A percentile compares a stretch with the other conserved stretches of the same genome.
phyloP scores from a whole-genome alignment of 2,329 filamentous ascomycete genomes.

The Zymoseptoria crescenta region DNA sequence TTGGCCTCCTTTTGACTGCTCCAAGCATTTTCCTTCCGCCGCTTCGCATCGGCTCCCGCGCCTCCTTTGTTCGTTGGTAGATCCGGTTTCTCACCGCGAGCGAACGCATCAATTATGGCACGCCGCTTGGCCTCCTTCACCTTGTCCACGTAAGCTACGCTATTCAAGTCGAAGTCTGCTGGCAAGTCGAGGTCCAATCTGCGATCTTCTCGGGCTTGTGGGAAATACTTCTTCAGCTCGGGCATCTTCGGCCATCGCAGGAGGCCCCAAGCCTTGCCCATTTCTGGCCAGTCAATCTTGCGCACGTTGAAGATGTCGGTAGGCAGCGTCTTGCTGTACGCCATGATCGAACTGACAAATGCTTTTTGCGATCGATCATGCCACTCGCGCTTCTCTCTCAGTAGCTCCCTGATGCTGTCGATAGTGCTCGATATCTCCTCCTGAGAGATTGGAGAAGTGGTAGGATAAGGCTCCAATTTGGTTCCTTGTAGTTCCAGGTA shows the following conservation, averaged over 20 bases:
- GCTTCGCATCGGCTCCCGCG: constrained; percentile 20
- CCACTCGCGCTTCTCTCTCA: constrained; percentile 55
- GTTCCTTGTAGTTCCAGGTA: constrained; percentile 54
- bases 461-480: constrained; percentile 24
- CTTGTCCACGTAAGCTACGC: constrained; percentile 39
- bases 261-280: constrained; percentile 78
- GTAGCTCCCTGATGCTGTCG: constrained; percentile 53
- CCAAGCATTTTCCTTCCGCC: constrained; percentile 32
- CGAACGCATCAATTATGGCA: constrained; percentile 27
- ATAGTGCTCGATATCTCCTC: constrained; percentile 53
- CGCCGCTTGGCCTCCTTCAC: constrained; percentile 35
- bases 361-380: constrained; percentile 85
- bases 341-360: constrained; percentile 88
- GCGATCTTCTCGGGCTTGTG: constrained; percentile 32
- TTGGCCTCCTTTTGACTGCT: constrained; percentile 31
- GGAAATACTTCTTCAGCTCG: constrained; percentile 50
- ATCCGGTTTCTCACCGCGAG: constrained; percentile 20
- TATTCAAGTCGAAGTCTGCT: constrained; percentile 29
- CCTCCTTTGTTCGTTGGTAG: constrained; percentile 24
- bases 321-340: constrained; percentile 85
- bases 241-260: constrained; percentile 89
- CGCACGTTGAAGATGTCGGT: constrained; percentile 78
- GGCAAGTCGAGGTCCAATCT: constrained; percentile 32
- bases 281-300: constrained; percentile 77
- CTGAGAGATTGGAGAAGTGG: constrained; percentile 45